Conservation (phyloP, 352 stramenopile species). For the Phytophthora melonis region DNA sequence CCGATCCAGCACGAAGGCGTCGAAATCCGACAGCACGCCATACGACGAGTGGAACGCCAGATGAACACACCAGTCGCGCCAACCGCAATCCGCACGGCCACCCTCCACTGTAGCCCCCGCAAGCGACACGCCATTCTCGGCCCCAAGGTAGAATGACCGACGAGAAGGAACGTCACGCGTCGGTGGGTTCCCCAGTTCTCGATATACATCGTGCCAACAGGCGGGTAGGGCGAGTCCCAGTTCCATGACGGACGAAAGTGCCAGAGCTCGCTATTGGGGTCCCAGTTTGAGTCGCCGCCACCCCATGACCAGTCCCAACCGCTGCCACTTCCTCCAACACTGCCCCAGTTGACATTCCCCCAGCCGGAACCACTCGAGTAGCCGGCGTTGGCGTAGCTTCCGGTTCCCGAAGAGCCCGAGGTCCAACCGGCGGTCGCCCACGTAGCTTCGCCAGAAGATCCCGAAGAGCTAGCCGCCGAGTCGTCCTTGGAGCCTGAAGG, state of each 20-base stretch:
- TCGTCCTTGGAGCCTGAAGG: background rate
- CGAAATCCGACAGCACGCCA: slow-evolving; percentile 55
- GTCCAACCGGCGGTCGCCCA: slow-evolving; percentile 3
- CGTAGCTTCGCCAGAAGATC: background rate
- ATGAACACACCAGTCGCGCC: slow-evolving; percentile 35
- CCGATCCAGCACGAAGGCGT: slow-evolving; percentile 61
- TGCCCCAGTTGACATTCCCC: slow-evolving; percentile 7
- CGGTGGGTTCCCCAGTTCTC: slow-evolving; percentile 26
- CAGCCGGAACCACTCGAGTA: slow-evolving; percentile 12
- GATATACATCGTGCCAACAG: slow-evolving; percentile 31
- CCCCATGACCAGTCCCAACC: slow-evolving; percentile 23
- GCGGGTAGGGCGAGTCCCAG: slow-evolving; percentile 36
- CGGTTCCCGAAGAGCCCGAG: slow-evolving; percentile 12
- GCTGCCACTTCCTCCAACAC: slow-evolving; percentile 25
- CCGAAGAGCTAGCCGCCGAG: background rate
- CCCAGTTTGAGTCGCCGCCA: slow-evolving; percentile 10
- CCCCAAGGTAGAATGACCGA: slow-evolving; percentile 24
- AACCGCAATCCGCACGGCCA: slow-evolving; percentile 16
- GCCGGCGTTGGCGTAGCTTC: slow-evolving; percentile 6
- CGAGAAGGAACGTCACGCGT: slow-evolving; percentile 20
- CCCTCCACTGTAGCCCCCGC: slow-evolving; percentile 15
- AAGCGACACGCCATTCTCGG: slow-evolving; percentile 17
- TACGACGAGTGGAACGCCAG: slow-evolving; percentile 58
- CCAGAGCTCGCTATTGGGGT: slow-evolving; percentile 24
- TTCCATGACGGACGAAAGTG: slow-evolving; percentile 31